phyloP scores from a whole-genome alignment of 768 basidiomycete species.

The Amanita exitialis region DNA sequence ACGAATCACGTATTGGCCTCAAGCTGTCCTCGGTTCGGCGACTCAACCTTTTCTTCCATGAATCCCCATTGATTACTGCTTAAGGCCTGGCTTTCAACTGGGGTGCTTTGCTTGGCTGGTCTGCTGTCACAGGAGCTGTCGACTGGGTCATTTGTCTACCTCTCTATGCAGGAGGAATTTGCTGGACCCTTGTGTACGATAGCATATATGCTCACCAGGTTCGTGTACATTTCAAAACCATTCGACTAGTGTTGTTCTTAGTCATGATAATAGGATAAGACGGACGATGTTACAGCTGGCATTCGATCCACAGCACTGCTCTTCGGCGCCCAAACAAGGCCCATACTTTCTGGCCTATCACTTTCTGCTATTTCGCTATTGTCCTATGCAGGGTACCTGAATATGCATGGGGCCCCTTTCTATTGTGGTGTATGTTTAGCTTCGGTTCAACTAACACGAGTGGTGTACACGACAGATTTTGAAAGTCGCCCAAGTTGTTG shows the following conservation, averaged over 20 bases:
- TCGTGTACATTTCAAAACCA: slow-evolving; percentile 7
- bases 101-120: slow-evolving; percentile 95
- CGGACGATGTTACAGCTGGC: slow-evolving; percentile 77
- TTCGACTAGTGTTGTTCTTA: slow-evolving; percentile 2
- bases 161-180: slow-evolving; percentile 81
- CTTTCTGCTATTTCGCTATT: slow-evolving; percentile 64
- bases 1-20: slow-evolving; percentile 93
- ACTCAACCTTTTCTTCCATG: not conserved
- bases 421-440: slow-evolving; percentile 72
- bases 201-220: slow-evolving; percentile 98
- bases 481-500: slow-evolving; percentile 74
- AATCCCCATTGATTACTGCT: not conserved
- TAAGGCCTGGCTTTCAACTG: slow-evolving; percentile 93
- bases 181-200: slow-evolving; percentile 96
- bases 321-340: slow-evolving; percentile 69
- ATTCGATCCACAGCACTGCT: slow-evolving; percentile 93
- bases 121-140: slow-evolving; percentile 74
- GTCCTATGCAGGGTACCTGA: slow-evolving; percentile 71
- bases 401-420: slow-evolving; percentile 68
- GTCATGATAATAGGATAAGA: slow-evolving; percentile 60
- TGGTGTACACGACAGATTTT: slow-evolving; percentile 69
- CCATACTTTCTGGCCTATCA: slow-evolving; percentile 69
- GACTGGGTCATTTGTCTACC: slow-evolving; percentile 81
- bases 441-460: slow-evolving; percentile 65
- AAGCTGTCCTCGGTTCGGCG: slow-evolving; percentile 78